phyloP scores from a whole-genome alignment of 2,329 filamentous ascomycete species.

The Nannizzia gypsea region DNA sequence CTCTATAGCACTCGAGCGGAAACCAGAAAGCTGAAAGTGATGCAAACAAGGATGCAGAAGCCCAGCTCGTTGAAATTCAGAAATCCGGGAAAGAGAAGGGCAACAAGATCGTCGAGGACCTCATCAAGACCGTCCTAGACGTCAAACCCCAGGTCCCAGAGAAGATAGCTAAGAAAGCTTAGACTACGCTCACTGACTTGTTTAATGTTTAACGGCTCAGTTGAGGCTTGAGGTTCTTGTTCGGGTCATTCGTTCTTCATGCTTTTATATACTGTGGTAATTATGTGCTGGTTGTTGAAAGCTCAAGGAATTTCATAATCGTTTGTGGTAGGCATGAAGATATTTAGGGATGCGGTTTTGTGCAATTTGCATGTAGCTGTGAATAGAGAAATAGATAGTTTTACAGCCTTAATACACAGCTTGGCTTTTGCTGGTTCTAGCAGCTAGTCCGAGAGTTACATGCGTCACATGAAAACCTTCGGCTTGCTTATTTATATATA shows the following conservation, averaged over 20 bases:
- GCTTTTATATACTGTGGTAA: background rate
- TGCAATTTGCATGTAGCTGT: background rate
- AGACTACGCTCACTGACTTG: background rate
- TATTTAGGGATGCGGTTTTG: background rate
- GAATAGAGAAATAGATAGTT: background rate
- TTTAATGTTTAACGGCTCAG: background rate
- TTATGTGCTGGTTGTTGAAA: background rate
- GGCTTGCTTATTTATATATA: background rate
- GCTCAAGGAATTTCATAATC: background rate
- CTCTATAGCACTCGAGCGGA: slow-evolving; percentile 68
- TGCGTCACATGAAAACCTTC: background rate
- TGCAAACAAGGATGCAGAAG: slow-evolving; percentile 68
- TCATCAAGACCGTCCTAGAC: slow-evolving; percentile 75
- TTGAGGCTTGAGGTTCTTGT: background rate
- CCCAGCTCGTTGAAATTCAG: slow-evolving; percentile 71
- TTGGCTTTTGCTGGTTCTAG: background rate
- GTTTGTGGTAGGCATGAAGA: background rate
- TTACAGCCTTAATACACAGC: background rate
- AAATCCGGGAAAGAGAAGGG: slow-evolving; percentile 68
- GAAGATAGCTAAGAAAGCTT: slow-evolving; percentile 20
- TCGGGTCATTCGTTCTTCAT: background rate
- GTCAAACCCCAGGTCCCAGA: slow-evolving; percentile 60
- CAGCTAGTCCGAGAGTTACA: background rate
- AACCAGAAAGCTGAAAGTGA: slow-evolving; percentile 73
- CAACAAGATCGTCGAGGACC: slow-evolving; percentile 65